Conservation (phyloP, 1,139 yeast species). For the Yamadazyma triangularis region DNA sequence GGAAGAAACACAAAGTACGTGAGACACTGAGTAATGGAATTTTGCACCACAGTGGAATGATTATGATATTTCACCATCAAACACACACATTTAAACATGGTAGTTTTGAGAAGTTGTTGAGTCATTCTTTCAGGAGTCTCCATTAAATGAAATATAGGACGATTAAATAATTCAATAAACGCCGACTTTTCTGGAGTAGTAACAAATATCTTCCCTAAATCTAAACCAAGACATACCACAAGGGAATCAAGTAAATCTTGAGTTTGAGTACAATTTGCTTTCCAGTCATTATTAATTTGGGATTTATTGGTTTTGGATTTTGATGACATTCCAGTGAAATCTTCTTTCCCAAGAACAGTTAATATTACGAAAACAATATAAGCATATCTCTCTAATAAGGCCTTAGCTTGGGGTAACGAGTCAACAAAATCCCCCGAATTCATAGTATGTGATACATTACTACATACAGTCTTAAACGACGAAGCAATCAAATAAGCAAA, state of each 20-base stretch:
- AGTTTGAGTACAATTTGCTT: slow-evolving; percentile 51
- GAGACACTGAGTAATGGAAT: slow-evolving; percentile 72
- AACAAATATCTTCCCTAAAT: slow-evolving; percentile 57
- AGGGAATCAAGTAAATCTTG: slow-evolving; percentile 50
- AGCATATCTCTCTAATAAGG: slow-evolving; percentile 59
- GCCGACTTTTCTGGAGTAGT: slow-evolving; percentile 80
- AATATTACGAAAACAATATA: slow-evolving; percentile 58
- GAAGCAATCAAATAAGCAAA: slow-evolving; percentile 53
- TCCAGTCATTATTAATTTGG: slow-evolving; percentile 42
- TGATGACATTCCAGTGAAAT: slow-evolving; percentile 23
- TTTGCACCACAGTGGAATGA: slow-evolving; percentile 65
- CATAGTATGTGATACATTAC: slow-evolving; percentile 21
- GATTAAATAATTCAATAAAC: slow-evolving; percentile 65
- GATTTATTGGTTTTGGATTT: slow-evolving; percentile 29
- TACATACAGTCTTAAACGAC: slow-evolving; percentile 38
- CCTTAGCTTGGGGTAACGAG: slow-evolving; percentile 43
- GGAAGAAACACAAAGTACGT: slow-evolving; percentile 81
- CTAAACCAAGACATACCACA: slow-evolving; percentile 44
- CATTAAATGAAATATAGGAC: slow-evolving; percentile 72
- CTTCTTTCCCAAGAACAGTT: slow-evolving; percentile 51
- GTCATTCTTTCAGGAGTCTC: slow-evolving; percentile 76
- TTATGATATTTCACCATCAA: slow-evolving; percentile 75
- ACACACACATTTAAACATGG: slow-evolving; percentile 61
- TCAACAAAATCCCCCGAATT: slow-evolving; percentile 55
- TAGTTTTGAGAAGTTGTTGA: slow-evolving; percentile 46